phyloP scores from a whole-genome alignment of 192 early-diverging fungal genomes.

The Podila verticillata region DNA sequence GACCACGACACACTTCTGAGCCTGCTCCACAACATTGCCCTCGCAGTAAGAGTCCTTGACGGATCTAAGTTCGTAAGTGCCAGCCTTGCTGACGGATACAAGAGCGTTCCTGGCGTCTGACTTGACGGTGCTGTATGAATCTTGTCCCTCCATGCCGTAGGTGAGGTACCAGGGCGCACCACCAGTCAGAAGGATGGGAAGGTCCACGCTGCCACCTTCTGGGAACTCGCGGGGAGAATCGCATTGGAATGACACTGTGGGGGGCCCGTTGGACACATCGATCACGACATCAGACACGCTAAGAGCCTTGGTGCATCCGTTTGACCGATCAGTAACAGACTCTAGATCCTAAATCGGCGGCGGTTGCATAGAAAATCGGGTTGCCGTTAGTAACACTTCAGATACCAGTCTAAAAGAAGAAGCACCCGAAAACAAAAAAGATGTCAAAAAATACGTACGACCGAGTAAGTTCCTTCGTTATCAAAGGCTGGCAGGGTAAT shows the following conservation, averaged over 20 bases:
- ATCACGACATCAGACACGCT: constrained; percentile 33
- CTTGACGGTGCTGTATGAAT: neutral
- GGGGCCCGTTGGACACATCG: constrained; percentile 39
- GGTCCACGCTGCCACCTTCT: constrained; percentile 22
- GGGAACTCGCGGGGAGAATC: constrained; percentile 32
- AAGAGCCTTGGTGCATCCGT: constrained; percentile 36
- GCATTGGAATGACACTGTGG: constrained; percentile 44
- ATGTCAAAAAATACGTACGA: neutral
- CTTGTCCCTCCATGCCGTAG: constrained; percentile 24
- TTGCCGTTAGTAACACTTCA: neutral
- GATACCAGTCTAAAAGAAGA: neutral
- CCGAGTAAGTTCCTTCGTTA: constrained; percentile 31
- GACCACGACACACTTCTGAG: constrained; percentile 23
- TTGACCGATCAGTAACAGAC: constrained; percentile 34
- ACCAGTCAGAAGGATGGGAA: constrained; percentile 41
- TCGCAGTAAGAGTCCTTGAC: constrained; percentile 37
- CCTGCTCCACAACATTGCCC: constrained; percentile 33
- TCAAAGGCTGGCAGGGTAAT: constrained; percentile 37
- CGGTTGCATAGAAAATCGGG: neutral
- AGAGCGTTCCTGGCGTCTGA: constrained; percentile 28
- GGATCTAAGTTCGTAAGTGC: constrained; percentile 25
- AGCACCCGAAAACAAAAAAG: neutral
- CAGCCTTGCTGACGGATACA: constrained; percentile 23
- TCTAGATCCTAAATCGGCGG: constrained; percentile 16
- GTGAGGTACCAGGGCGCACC: constrained; percentile 31